phyloP scores from a whole-genome alignment of 2,329 filamentous ascomycete species.

The Venturiaceae sp. region DNA sequence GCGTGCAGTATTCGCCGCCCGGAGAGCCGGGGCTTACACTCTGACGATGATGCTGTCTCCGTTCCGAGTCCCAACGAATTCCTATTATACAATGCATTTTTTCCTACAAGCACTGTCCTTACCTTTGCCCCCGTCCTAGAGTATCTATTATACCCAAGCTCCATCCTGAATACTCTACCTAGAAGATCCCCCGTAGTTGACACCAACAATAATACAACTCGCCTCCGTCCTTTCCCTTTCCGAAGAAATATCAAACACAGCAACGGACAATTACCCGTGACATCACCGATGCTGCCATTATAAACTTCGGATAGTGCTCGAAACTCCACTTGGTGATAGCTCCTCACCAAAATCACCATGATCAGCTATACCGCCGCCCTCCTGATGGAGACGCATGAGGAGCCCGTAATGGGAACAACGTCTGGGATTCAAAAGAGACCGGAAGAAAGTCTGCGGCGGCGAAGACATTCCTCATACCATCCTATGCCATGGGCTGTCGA shows the following conservation, averaged over 20 bases:
- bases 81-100: not conserved
- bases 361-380: slow-evolving; percentile 8
- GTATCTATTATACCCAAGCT: too few species aligned
- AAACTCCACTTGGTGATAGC: not conserved
- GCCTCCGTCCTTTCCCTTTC: not conserved
- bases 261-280: not conserved
- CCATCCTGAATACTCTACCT: not conserved
- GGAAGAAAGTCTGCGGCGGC: slow-evolving; percentile 25
- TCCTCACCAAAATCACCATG: not conserved
- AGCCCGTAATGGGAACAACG: slow-evolving; percentile 29
- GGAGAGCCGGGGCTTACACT: not conserved
- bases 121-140: not conserved
- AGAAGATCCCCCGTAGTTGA: not conserved
- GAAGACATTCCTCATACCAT: slow-evolving; percentile 38
- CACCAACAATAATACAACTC: not conserved
- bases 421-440: slow-evolving; percentile 25
- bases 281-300: not conserved
- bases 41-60: not conserved
- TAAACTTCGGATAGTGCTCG: too few species aligned
- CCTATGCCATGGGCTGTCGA: slow-evolving; percentile 33
- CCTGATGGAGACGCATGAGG: slow-evolving; percentile 28
- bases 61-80: not conserved
- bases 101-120: not conserved
- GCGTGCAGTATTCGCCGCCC: not conserved
- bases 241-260: not conserved